Evolutionary conservation across 768 basidiomycete genomes (phyloP).

Genomic region (Tricholoma flavovirens): DNA sequence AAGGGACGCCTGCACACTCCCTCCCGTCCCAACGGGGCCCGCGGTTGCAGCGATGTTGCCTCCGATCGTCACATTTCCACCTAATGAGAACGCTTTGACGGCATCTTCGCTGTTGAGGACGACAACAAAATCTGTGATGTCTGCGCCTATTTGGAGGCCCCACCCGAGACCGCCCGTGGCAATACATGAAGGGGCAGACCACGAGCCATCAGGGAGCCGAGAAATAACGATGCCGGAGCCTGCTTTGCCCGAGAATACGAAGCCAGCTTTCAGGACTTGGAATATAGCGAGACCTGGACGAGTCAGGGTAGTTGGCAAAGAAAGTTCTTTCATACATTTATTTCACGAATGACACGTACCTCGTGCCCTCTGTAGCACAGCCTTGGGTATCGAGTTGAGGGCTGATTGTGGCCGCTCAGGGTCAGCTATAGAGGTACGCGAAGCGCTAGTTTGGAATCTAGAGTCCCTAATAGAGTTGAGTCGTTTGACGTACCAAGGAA

Average conservation of each 20-base stretch:
- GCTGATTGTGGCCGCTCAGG: slow-evolving; percentile 85
- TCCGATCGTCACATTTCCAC: slow-evolving; percentile 95
- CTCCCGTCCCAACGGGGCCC: slow-evolving; percentile 93
- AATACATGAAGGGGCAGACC: slow-evolving; percentile 96
- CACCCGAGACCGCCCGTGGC: slow-evolving; percentile 93
- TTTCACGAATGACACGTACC: slow-evolving; percentile 40
- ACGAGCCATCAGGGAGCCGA: slow-evolving; percentile 89
- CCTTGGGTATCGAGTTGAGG: slow-evolving; percentile 91
- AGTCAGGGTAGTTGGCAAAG: background rate
- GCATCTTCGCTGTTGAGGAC: slow-evolving; percentile 97
- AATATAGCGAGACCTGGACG: slow-evolving; percentile 85
- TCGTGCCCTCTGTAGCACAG: slow-evolving; percentile 82
- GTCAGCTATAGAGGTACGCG: slow-evolving; percentile 56
- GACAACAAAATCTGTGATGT: slow-evolving; percentile 93
- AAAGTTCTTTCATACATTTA: background rate
- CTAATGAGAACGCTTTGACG: slow-evolving; percentile 89
- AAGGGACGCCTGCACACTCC: slow-evolving; percentile 77
- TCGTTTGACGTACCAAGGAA: slow-evolving; percentile 70
- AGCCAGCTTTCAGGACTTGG: slow-evolving; percentile 90
- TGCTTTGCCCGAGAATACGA: slow-evolving; percentile 92
- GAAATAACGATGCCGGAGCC: slow-evolving; percentile 92
- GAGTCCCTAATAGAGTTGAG: slow-evolving; percentile 1
- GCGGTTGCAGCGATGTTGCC: slow-evolving; percentile 82
- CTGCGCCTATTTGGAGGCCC: slow-evolving; percentile 94
- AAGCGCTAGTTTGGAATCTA: slow-evolving; percentile 6